These are phyloP conservation scores for Penicillium paradoxum DNA, from an alignment of 495 filamentous ascomycete genomes.

Conservation along the genomic window DNA sequence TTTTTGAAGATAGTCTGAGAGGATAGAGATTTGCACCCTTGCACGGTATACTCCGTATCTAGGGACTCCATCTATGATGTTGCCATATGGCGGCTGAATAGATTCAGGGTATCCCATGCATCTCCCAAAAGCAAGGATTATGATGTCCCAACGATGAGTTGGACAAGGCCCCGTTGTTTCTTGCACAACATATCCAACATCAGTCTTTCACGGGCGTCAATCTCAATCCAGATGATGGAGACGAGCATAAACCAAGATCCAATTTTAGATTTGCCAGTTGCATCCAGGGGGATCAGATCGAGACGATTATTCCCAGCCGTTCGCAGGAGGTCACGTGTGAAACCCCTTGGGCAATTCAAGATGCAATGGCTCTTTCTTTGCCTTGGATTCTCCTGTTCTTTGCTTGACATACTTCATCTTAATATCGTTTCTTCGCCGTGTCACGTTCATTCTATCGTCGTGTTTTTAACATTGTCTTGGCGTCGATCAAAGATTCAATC, in stretches of 20 bases:
- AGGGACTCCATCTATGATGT: too few species aligned
- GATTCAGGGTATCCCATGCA: too few species aligned
- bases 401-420: neutral
- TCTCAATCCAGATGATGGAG: neutral
- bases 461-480: neutral
- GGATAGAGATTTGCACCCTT: too few species aligned
- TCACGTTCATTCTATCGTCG: neutral
- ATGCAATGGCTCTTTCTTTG: neutral
- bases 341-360: constrained; percentile 1
- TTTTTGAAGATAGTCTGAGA: too few species aligned
- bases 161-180: too few species aligned
- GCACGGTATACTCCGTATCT: too few species aligned
- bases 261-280: neutral
- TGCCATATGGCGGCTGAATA: too few species aligned
- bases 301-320: neutral
- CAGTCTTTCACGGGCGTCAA: neutral
- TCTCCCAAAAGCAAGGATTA: too few species aligned
- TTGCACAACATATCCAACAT: neutral
- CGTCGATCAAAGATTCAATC: neutral
- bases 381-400: neutral
- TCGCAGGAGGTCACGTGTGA: neutral
- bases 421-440: neutral
- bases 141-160: too few species aligned
- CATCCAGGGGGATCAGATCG: neutral
- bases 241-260: too few species aligned